Evolutionary conservation across 1,284 basidiomycete genomes (phyloP).

Genomic region (Ustilago curta): DNA sequence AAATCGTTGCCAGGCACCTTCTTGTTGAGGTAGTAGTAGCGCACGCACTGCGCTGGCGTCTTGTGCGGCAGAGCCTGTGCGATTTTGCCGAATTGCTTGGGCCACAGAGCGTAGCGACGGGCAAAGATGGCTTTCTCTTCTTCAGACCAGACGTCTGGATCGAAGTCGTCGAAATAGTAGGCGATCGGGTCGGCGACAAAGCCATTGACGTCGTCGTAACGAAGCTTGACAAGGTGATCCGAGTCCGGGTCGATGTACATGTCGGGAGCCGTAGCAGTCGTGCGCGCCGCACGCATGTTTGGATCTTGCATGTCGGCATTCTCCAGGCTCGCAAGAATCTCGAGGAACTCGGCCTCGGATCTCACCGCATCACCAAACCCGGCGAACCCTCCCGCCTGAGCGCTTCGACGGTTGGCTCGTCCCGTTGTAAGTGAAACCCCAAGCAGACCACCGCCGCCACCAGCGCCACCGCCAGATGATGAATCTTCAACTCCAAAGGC

Average conservation of each 20-base stretch:
- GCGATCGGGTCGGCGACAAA: conserved; percentile 80
- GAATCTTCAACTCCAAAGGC: conserved; percentile 40
- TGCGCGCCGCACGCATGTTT: conserved; percentile 83
- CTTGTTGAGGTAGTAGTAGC: conserved; percentile 95
- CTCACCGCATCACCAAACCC: conserved; percentile 86
- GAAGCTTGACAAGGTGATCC: conserved; percentile 72
- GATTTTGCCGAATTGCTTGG: conserved; percentile 93
- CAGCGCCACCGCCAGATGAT: conserved; percentile 10
- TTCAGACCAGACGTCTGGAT: conserved; percentile 78
- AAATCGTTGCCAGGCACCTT: conserved; percentile 72
- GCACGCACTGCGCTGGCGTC: conserved; percentile 87
- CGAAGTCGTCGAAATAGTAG: conserved; percentile 72
- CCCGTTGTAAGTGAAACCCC: conserved; percentile 32
- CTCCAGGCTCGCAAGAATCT: conserved; percentile 91
- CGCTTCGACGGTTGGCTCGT: conserved; percentile 54
- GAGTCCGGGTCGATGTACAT: conserved; percentile 80
- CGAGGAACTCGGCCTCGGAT: conserved; percentile 95
- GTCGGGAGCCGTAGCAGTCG: conserved; percentile 90
- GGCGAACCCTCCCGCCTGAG: conserved; percentile 53
- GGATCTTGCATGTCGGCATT: conserved; percentile 93
- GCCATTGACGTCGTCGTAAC: conserved; percentile 86
- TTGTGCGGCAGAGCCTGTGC: conserved; percentile 85
- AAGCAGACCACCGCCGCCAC: conserved; percentile 27
- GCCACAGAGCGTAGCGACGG: conserved; percentile 83
- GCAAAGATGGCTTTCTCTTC: conserved; percentile 85